A percentile compares a stretch with the other conserved stretches of the same genome.
Conservation (phyloP, 2,329 filamentous ascomycete genomes). For the Fragosphaeria purpurea region DNA sequence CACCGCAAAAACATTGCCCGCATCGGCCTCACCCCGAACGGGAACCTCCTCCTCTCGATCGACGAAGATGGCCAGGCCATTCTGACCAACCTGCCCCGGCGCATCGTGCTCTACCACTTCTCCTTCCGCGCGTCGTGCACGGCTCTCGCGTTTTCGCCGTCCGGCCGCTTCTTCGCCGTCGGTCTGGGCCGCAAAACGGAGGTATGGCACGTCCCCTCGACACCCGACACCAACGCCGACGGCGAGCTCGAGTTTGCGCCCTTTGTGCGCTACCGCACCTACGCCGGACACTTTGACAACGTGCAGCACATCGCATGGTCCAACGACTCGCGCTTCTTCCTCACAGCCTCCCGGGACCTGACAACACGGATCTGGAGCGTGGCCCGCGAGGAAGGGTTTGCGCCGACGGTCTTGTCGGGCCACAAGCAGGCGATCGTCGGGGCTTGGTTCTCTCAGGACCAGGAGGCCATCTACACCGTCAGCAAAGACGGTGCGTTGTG, state of each 20-base stretch:
- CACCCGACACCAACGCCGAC: slow-evolving; percentile 65
- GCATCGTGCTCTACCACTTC: slow-evolving; percentile 86
- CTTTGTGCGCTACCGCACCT: slow-evolving; percentile 78
- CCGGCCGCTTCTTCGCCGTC: slow-evolving; percentile 82
- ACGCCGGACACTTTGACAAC: slow-evolving; percentile 79
- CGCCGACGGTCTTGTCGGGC: slow-evolving; percentile 78
- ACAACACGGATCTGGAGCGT: slow-evolving; percentile 94
- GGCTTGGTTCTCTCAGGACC: slow-evolving; percentile 94
- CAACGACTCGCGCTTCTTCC: slow-evolving; percentile 87
- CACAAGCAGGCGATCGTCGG: slow-evolving; percentile 83
- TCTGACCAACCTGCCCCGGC: slow-evolving; percentile 77
- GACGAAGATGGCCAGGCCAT: slow-evolving; percentile 94
- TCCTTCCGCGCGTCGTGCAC: slow-evolving; percentile 81
- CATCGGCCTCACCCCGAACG: slow-evolving; percentile 78
- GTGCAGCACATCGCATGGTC: slow-evolving; percentile 91
- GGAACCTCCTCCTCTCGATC: slow-evolving; percentile 84
- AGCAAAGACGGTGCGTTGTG: slow-evolving; percentile 97
- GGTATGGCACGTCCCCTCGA: slow-evolving; percentile 92
- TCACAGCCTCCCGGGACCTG: slow-evolving; percentile 84
- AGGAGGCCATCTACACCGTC: slow-evolving; percentile 91
- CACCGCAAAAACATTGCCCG: slow-evolving; percentile 89
- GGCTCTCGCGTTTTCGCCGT: slow-evolving; percentile 81
- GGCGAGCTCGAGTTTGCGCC: slow-evolving; percentile 91
- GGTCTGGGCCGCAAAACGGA: slow-evolving; percentile 80
- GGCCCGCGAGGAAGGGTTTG: slow-evolving; percentile 75